A percentile compares a stretch with the other conserved stretches of the same genome.
phyloP scores from a whole-genome alignment of 2,329 filamentous ascomycete species.

The Fusarium xyrophilum region DNA sequence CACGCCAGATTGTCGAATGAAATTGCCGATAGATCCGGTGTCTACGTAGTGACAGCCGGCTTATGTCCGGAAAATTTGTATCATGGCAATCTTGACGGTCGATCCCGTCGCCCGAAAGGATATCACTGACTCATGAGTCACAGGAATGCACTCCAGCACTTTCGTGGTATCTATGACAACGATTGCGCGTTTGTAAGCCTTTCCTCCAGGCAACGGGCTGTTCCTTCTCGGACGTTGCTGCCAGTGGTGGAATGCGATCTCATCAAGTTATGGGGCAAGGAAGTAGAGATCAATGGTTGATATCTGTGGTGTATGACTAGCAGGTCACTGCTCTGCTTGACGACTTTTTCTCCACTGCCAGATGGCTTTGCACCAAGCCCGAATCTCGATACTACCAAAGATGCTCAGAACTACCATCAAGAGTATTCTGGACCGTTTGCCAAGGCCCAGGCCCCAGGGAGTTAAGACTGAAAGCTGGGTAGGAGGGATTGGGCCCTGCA shows the following conservation, averaged over 20 bases:
- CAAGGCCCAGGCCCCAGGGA: conserved; percentile 42
- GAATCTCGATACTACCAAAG: conserved; percentile 46
- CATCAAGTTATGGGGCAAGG: neutral
- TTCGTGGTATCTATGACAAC: too few relatives aligned
- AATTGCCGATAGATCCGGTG: neutral
- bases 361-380: conserved; percentile 44
- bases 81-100: neutral
- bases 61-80: neutral
- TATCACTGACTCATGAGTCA: too few relatives aligned
- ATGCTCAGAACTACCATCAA: conserved; percentile 40
- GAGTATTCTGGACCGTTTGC: conserved; percentile 40
- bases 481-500: conserved; percentile 8
- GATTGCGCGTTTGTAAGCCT: neutral
- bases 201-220: too few relatives aligned
- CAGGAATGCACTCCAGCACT: neutral
- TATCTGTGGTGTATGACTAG: rapidly evolving
- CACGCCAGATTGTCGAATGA: neutral
- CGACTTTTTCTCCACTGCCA: conserved; percentile 41
- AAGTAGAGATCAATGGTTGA: neutral
- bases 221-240: neutral
- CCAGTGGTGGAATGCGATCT: neutral
- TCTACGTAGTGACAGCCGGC: neutral
- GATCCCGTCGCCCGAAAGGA: neutral
- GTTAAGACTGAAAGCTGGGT: conserved; percentile 39
- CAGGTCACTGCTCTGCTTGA: neutral